A percentile compares a stretch with the other conserved stretches of the same genome.
Conservation (phyloP, 164 flowering plant species). For the Tinospora cordifolia region DNA sequence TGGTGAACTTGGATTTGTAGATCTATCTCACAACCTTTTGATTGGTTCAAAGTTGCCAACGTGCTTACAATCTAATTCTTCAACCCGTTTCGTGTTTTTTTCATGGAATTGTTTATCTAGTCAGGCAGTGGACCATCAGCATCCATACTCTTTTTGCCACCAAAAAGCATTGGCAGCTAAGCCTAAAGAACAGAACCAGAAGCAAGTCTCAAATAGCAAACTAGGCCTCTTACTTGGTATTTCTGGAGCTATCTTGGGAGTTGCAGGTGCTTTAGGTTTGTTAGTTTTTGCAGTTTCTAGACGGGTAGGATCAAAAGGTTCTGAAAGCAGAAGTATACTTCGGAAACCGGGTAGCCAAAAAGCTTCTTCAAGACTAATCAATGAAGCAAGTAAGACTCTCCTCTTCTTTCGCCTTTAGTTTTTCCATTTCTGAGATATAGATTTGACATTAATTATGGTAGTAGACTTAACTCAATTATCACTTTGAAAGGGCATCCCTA, state of each 20-base stretch:
- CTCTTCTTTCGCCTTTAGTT: not conserved
- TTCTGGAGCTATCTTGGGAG: conserved; percentile 38
- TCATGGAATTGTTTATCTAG: conserved; percentile 61
- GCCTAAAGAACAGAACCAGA: conserved; percentile 28
- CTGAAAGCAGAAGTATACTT: conserved; percentile 9
- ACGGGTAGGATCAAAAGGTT: conserved; percentile 19
- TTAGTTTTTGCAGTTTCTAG: conserved; percentile 28
- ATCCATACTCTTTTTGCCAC: conserved; percentile 43
- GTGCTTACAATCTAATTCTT: conserved; percentile 43
- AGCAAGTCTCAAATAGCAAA: conserved; percentile 26
- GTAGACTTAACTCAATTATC: not conserved
- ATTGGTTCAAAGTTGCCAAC: conserved; percentile 49
- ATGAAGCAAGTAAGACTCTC: conserved; percentile 43
- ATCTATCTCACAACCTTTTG: conserved; percentile 61
- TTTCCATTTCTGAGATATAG: not conserved
- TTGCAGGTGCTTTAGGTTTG: conserved; percentile 24
- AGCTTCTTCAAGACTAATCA: conserved; percentile 25
- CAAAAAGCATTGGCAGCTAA: conserved; percentile 73
- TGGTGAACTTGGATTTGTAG: conserved; percentile 39
- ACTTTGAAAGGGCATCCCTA: conserved; percentile 39
- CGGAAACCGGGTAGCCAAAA: conserved; percentile 33
- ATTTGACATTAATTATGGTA: not conserved
- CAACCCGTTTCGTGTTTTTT: conserved; percentile 30
- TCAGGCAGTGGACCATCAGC: conserved; percentile 38
- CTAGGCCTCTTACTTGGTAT: conserved; percentile 45